These are phyloP conservation scores for Trebouxia sp. DNA, from an alignment of 139 green algal genomes.

Conservation along the genomic window DNA sequence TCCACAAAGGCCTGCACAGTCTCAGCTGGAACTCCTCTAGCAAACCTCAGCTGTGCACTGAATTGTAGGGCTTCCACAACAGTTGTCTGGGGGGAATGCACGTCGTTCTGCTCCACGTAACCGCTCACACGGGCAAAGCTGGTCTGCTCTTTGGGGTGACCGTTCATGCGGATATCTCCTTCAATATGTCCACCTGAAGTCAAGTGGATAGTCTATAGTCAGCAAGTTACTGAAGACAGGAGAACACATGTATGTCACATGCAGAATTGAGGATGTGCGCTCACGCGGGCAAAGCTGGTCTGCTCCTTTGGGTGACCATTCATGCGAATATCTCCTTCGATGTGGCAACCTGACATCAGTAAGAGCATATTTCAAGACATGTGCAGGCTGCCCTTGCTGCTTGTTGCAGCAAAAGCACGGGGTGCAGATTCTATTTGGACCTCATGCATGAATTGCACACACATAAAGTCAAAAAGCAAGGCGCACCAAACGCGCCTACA, in stretches of 20 bases:
- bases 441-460: too few relatives aligned
- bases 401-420: too few relatives aligned
- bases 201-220: neutral
- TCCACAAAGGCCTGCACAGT: slow-evolving; percentile 43
- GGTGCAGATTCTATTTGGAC: too few relatives aligned
- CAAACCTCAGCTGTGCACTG: slow-evolving; percentile 32
- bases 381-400: too few relatives aligned
- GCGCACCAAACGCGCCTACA: neutral
- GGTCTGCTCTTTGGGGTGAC: slow-evolving; percentile 48
- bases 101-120: slow-evolving; percentile 42
- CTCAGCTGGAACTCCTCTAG: neutral
- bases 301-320: slow-evolving; percentile 55
- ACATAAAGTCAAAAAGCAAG: neutral
- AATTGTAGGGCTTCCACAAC: slow-evolving; percentile 54
- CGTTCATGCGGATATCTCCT: slow-evolving; percentile 64
- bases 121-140: slow-evolving; percentile 44
- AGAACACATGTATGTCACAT: too few relatives aligned
- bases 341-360: slow-evolving; percentile 36
- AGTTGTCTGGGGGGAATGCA: slow-evolving; percentile 46
- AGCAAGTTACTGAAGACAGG: too few relatives aligned
- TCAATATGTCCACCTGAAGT: slow-evolving; percentile 40
- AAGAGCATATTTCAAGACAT: too few relatives aligned
- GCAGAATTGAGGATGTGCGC: too few relatives aligned
- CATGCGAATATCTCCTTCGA: slow-evolving; percentile 61
- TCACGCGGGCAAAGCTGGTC: slow-evolving; percentile 44